Evolutionary conservation across 108 stramenopile species (phyloP).

Genomic region (Asterionellopsis glacialis): DNA sequence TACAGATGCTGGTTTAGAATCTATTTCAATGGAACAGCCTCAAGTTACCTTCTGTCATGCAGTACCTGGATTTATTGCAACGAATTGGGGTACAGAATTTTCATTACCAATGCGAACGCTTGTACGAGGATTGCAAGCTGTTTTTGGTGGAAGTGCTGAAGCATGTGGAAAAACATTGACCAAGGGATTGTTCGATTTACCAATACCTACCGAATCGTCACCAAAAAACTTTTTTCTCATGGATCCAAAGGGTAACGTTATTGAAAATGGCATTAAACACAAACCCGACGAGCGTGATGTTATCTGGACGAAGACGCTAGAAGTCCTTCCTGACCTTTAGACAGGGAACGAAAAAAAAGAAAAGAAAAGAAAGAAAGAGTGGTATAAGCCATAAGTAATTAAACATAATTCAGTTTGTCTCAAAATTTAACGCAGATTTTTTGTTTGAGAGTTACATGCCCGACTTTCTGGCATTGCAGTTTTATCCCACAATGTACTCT

Average conservation of each 20-base stretch:
- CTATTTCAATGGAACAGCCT: constrained; percentile 19
- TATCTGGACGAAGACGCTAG: constrained; percentile 14
- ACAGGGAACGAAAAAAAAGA: no score
- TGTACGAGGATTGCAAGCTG: constrained; percentile 32
- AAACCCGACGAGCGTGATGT: constrained; percentile 5
- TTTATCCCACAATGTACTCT: no score
- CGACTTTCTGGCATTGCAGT: no score
- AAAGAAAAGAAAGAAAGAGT: no score
- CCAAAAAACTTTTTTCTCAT: not conserved
- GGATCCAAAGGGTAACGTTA: not conserved
- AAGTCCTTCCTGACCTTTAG: constrained; percentile 6
- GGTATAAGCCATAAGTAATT: no score
- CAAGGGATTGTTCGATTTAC: constrained; percentile 1
- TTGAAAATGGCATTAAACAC: not conserved
- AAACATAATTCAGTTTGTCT: no score
- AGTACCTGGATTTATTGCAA: constrained; percentile 47
- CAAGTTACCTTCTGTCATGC: constrained; percentile 46
- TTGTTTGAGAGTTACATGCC: no score
- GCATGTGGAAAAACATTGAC: constrained; percentile 31
- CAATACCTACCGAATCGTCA: not conserved
- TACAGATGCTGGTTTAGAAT: constrained; percentile 54
- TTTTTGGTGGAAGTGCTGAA: constrained; percentile 22
- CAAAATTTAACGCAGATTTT: no score
- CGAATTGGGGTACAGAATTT: constrained; percentile 57
- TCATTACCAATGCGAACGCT: constrained; percentile 21